phyloP scores from a whole-genome alignment of 768 basidiomycete genomes.

The Lactarius pseudohatsudake region DNA sequence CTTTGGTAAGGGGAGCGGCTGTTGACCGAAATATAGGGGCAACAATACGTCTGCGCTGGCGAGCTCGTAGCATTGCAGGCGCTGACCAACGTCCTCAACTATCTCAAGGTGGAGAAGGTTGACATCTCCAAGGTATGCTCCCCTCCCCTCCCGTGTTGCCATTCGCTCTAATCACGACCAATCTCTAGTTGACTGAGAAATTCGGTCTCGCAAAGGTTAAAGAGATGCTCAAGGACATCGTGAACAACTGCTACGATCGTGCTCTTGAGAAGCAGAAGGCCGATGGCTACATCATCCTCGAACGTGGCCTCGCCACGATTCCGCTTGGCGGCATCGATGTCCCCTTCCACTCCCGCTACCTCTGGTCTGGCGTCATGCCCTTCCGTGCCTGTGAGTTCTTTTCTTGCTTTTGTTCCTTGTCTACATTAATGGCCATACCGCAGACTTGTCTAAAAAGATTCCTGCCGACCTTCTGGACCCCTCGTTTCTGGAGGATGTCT shows the following conservation, averaged over 20 bases:
- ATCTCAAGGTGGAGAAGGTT: slow-evolving; percentile 93
- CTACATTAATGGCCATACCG: background rate
- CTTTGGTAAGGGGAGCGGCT: background rate
- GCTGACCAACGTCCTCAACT: slow-evolving; percentile 95
- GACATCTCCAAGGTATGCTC: slow-evolving; percentile 77
- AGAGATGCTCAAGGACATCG: slow-evolving; percentile 92
- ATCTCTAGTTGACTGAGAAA: slow-evolving; percentile 73
- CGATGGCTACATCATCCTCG: slow-evolving; percentile 89
- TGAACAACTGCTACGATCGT: slow-evolving; percentile 74
- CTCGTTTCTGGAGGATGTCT: slow-evolving; percentile 91
- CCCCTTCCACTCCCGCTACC: slow-evolving; percentile 98
- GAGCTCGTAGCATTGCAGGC: slow-evolving; percentile 92
- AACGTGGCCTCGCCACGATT: slow-evolving; percentile 95
- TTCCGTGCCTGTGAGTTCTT: slow-evolving; percentile 87
- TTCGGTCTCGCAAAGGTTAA: slow-evolving; percentile 92
- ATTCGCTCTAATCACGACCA: slow-evolving; percentile 7
- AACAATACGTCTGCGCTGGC: slow-evolving; percentile 99
- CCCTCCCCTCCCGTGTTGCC: background rate
- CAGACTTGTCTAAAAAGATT: slow-evolving; percentile 97
- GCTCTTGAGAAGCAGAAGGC: slow-evolving; percentile 76
- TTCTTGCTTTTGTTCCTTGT: slow-evolving; percentile 6
- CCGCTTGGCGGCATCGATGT: slow-evolving; percentile 97
- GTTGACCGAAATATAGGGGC: slow-evolving; percentile 56
- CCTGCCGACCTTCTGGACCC: slow-evolving; percentile 89
- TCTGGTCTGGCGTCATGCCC: slow-evolving; percentile 98